Base-by-base conservation (phyloP, 371 early-diverging fungal species). In the Circinella umbellata region DNA sequence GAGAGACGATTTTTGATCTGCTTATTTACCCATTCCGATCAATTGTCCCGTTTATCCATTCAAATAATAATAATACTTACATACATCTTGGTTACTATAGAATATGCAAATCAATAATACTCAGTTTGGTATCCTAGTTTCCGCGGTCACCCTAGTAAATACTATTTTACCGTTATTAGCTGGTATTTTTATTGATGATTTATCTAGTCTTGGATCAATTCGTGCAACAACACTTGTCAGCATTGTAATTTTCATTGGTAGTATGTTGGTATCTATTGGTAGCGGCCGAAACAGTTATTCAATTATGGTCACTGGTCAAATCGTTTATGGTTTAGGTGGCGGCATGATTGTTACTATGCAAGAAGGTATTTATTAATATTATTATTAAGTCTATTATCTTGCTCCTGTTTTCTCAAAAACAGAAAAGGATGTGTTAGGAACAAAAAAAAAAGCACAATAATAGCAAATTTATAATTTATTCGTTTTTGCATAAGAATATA, bases 61-160 rank as follows among this genome's bases (percentile, higher is more conserved):
- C 7, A 10, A 47, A 15, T 13, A 51, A 51, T 4, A 42, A 42
- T 9, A 42, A 42, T 9, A 42, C 3, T 42, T 42, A 42, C 42
- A 42, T 11, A 42, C 42, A 9, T 13, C n/a, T 5, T 51, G 14
- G 51, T 8, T 51, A 51, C 4, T 14, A 42, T 49, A 82, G 82
- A 62, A 70, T 35, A 79, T 82, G 82, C 71, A 76, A 14, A 91
- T 91, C 67, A 85, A 90, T 61, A 91, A 91, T 75, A 82, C 91
- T 10, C 88, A 92, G 62, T 92, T 91, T 69, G 87, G 92, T 64
- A 86, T 90, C 15, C 79, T 92, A 11, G 80, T 91, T 64, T 90
- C 92, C 34, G 83, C 91, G 11, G 91, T 92, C 6, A 87, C 91
- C 9, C 77, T 91, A 8, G 90, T 92, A 37, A 90, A 90, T 72